Evolutionary conservation across 306 rosid genomes (phyloP).

Genomic region (cucumber (Cucumis sativus)): Cucumber_9930_V3 NC_026658.2:7698001-7698500

Average conservation of each 20-base stretch:
- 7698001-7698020: slow-evolving; percentile 52
- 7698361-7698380: slow-evolving; percentile 85
- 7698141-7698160: slow-evolving; percentile 85
- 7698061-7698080: slow-evolving; percentile 83
- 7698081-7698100: slow-evolving; percentile 72
- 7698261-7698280: not conserved
- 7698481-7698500: too few species aligned
- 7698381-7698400: slow-evolving; percentile 74
- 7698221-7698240: not conserved
- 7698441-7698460: not conserved
- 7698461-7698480: too few species aligned
- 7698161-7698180: not conserved
- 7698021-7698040: slow-evolving; percentile 42
- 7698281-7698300: slow-evolving; percentile 11
- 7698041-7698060: slow-evolving; percentile 49
- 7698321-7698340: slow-evolving; percentile 90
- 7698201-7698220: not conserved
- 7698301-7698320: slow-evolving; percentile 72
- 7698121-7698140: slow-evolving; percentile 98
- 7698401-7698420: slow-evolving; percentile 38
- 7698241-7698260: not conserved
- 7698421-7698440: slow-evolving; percentile 3
- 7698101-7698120: slow-evolving; percentile 83
- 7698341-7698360: slow-evolving; percentile 88
- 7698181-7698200: not conserved